Evolutionary conservation across 1,139 yeast species (phyloP), one percentile per base, ranked within the genome.

Genomic region (Zygosaccharomyces pseudobailii): DNA sequence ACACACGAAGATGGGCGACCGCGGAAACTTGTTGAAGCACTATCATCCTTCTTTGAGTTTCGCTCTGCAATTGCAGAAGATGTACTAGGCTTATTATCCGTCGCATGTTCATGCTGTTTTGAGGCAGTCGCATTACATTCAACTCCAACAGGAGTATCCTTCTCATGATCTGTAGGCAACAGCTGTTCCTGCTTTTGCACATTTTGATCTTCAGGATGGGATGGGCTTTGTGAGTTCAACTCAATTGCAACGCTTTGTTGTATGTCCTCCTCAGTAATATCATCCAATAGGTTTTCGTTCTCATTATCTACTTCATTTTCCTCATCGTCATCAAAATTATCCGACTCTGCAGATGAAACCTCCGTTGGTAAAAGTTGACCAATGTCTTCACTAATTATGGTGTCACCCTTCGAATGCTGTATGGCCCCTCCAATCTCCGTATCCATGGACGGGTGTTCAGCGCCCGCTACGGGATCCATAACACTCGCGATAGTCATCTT

Each of bases 1-100:
- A 87, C 86, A 66, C 96, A 88, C 3, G 95, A 81, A 0, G 95
- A 84, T 13, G 95, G 96, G 35, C 87, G 74, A 25, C 72, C 71
- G 32, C 72, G 63, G 46, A 59, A 61, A 40, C 41, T 36, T 6
- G 31, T 23, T 9, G 40, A 24, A 24, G 54, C 52, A 3, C 21
- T 35, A 10, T 20, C 22, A 21, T 40, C 40, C 3, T 31, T 3
- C 6, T 9, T 43, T 23, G 40, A 20, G 24, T 24, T 47, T 5
- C 41, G 42, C 4, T 42, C 46, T 7, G 40, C 34, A 10, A 22
- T 35, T 13, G 40, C 27, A 13, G 37, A 37, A 20, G 35, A 25
- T 17, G 36, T 30, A 20, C 32, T 42, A 10, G 36, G 59, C 4
- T 30, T 25, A 10, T 47, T 41, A 7, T 24, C 34, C 5, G 39